Percentiles rank a stretch among this genome's conserved stretches.
Evolutionary conservation across 192 early-diverging fungal genomes (phyloP).

Genomic region (Endogone sp.): DNA sequence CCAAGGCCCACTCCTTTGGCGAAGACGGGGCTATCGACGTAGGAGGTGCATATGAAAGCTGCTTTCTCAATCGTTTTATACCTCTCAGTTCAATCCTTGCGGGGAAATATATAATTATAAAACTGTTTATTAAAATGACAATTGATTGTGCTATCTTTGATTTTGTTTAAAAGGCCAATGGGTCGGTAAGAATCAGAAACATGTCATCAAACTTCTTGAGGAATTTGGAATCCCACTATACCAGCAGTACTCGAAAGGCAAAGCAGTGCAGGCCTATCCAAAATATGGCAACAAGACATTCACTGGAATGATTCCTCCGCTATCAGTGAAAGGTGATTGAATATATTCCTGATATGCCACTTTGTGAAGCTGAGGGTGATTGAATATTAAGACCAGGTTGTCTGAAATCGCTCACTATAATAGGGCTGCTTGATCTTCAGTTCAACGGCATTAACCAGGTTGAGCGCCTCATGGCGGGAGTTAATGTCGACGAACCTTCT

Average conservation of each 20-base stretch:
- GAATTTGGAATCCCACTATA: conserved; percentile 8
- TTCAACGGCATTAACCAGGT: conserved; percentile 8
- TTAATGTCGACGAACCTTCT: conserved; percentile 5
- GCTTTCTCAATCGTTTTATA: too few species aligned
- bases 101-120: too few species aligned
- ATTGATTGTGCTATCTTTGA: too few species aligned
- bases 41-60: conserved; percentile 16
- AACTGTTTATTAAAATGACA: too few species aligned
- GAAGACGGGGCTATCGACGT: conserved; percentile 7
- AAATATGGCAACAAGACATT: conserved; percentile 9
- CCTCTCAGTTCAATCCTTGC: too few species aligned
- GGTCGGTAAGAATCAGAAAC: conserved; percentile 13
- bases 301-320: conserved; percentile 6
- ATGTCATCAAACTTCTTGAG: conserved; percentile 7
- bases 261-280: conserved; percentile 1
- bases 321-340: background rate
- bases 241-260: conserved; percentile 3
- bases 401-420: background rate
- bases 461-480: conserved; percentile 4
- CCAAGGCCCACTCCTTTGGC: background rate
- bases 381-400: too few species aligned
- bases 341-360: too few species aligned
- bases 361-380: too few species aligned
- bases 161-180: conserved; percentile 20
- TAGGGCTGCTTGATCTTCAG: conserved; percentile 15